phyloP scores from a whole-genome alignment of 139 green algal genomes.

The Micromonas commoda region DNA sequence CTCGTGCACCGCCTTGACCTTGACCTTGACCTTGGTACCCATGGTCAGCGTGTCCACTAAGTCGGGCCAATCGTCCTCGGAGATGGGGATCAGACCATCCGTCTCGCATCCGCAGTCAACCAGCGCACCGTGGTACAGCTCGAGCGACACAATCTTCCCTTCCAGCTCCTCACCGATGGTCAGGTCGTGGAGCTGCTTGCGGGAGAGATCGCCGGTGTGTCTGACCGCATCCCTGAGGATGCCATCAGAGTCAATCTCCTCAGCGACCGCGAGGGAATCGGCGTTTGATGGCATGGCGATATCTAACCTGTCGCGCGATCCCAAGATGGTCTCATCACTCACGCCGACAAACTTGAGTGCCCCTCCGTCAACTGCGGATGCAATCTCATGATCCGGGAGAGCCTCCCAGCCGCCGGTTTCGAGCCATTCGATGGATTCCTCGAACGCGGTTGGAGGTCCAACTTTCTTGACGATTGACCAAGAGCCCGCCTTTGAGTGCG shows the following conservation, averaged over 20 bases:
- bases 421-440: neutral
- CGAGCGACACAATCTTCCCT: neutral
- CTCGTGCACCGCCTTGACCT: neutral
- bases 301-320: neutral
- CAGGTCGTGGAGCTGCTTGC: neutral
- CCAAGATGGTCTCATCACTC: neutral
- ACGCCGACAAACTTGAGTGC: conserved; percentile 4
- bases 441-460: neutral
- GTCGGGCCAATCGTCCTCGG: neutral
- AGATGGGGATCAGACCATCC: neutral
- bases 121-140: conserved; percentile 18
- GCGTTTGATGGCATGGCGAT: neutral
- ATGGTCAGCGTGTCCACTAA: neutral
- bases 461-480: neutral
- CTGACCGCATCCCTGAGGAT: neutral
- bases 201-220: neutral
- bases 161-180: neutral
- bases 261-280: neutral
- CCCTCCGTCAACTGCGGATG: neutral
- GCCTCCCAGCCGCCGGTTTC: neutral
- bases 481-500: neutral
- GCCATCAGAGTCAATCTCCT: neutral
- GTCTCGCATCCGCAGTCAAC: conserved; percentile 10
- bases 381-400: neutral
- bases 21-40: neutral